phyloP scores from a whole-genome alignment of 2,329 filamentous ascomycete species.

The Ophiostoma quercus region DNA sequence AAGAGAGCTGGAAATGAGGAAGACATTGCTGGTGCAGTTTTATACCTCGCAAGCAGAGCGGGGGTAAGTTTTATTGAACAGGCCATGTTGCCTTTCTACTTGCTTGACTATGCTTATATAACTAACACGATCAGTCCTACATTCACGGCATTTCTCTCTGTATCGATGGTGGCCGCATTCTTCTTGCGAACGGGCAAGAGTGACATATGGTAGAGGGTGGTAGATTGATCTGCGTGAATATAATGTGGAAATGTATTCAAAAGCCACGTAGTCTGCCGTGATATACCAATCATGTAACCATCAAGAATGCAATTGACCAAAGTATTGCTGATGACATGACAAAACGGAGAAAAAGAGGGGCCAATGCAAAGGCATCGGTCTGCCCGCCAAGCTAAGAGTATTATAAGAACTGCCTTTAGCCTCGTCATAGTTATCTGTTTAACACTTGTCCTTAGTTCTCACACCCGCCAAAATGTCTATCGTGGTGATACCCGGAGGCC shows the following conservation, averaged over 20 bases:
- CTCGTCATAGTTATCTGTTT: too few species aligned
- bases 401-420: too few species aligned
- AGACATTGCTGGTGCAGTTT: constrained; percentile 53
- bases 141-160: constrained; percentile 25
- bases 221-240: background rate
- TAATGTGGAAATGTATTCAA: background rate
- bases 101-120: too few species aligned
- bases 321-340: too few species aligned
- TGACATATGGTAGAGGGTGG: background rate
- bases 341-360: too few species aligned
- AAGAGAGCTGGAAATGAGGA: constrained; percentile 50
- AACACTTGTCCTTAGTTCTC: too few species aligned
- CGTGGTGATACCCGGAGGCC: background rate
- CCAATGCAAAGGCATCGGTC: too few species aligned
- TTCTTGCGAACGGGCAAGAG: constrained; percentile 26
- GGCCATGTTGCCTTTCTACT: background rate
- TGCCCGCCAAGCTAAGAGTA: too few species aligned
- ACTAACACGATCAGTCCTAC: constrained; percentile 9
- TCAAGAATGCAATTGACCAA: too few species aligned
- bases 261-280: too few species aligned
- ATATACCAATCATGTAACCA: too few species aligned
- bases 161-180: constrained; percentile 25
- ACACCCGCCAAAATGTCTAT: background rate
- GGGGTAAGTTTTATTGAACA: constrained; percentile 10
- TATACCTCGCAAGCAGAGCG: constrained; percentile 42